These are phyloP conservation scores for Monosporascus cannonballus DNA, from an alignment of 2,329 filamentous ascomycete species.

Conservation along the genomic window DNA sequence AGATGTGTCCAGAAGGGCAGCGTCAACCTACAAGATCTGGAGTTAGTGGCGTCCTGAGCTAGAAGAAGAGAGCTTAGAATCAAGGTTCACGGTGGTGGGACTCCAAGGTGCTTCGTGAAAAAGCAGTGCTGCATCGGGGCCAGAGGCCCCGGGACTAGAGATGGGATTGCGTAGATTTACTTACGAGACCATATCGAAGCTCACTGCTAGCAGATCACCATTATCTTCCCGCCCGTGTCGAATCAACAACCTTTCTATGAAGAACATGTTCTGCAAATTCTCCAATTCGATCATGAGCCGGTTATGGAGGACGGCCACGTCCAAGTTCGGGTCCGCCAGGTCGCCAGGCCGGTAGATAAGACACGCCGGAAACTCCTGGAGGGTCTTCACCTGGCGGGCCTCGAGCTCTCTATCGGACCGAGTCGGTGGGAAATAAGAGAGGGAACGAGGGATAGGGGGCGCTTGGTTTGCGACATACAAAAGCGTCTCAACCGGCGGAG, in stretches of 20 bases:
- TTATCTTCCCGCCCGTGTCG: conserved; percentile 33
- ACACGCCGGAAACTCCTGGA: conserved; percentile 30
- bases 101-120: too few relatives aligned
- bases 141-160: not conserved
- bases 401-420: conserved; percentile 27
- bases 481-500: conserved; percentile 31
- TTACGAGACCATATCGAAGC: conserved; percentile 39
- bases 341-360: conserved; percentile 33
- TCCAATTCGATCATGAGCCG: conserved; percentile 42
- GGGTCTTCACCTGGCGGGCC: conserved; percentile 23
- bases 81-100: not conserved
- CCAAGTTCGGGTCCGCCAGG: conserved; percentile 25
- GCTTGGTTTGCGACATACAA: conserved; percentile 16
- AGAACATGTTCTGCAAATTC: conserved; percentile 51
- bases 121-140: too few relatives aligned
- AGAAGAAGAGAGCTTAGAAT: too few relatives aligned
- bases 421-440: conserved; percentile 1
- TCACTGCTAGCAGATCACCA: conserved; percentile 35
- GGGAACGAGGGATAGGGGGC: not conserved
- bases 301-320: conserved; percentile 31
- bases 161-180: not conserved
- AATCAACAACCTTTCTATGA: conserved; percentile 50
- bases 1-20: conserved; percentile 44
- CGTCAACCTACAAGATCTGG: conserved; percentile 22
- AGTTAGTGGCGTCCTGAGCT: too few relatives aligned